Percentiles rank a stretch among this genome's conserved stretches.
Conservation (phyloP, 75 land plant species). For the Chamaecyparis obtusa region DNA sequence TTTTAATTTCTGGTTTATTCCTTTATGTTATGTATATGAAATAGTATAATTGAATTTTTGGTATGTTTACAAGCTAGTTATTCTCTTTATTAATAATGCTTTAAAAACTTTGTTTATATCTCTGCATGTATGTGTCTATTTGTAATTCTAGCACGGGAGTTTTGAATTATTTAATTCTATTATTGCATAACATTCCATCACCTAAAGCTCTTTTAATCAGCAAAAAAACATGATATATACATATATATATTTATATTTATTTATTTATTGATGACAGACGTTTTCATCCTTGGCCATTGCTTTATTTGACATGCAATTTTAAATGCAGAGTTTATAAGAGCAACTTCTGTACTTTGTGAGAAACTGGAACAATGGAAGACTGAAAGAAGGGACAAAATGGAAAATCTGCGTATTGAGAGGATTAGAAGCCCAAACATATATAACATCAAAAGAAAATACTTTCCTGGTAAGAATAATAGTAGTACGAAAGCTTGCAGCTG, state of each 20-base stretch:
- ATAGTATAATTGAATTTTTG: not conserved
- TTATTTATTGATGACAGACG: not conserved
- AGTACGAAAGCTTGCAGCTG: not conserved
- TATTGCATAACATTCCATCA: not conserved
- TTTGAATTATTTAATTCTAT: not conserved
- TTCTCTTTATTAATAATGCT: not conserved
- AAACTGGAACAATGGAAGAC: conserved; percentile 6
- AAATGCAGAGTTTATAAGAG: conserved; percentile 1
- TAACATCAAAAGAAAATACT: not conserved
- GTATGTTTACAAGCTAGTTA: not conserved
- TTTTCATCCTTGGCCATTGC: not conserved
- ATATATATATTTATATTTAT: too few species aligned
- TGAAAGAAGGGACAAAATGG: conserved; percentile 8
- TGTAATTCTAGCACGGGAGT: not conserved
- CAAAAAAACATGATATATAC: too few species aligned
- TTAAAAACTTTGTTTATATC: not conserved
- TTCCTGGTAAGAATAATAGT: conserved; percentile 1
- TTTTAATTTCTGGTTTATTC: too few species aligned
- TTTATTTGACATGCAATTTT: not conserved
- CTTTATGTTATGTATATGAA: too few species aligned
- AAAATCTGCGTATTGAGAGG: not conserved
- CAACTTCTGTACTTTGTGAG: not conserved
- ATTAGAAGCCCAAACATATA: not conserved
- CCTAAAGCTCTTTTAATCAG: too few species aligned
- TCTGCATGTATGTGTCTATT: not conserved